Evolutionary conservation across 495 filamentous ascomycete species (phyloP).

Genomic region (Aspergillus baeticus): DNA sequence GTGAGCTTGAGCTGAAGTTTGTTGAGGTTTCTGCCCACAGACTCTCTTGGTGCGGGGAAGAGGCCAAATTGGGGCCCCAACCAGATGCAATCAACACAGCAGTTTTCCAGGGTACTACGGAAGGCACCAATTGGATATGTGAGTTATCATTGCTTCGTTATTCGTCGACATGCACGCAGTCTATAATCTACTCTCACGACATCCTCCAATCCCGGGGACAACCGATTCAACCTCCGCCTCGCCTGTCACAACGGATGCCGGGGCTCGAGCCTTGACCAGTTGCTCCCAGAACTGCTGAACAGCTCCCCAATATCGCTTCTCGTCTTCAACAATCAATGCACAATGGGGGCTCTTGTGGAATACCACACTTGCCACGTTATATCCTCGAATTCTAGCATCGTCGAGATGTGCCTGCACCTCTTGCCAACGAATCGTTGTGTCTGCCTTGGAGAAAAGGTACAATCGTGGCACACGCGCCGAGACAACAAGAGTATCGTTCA

Average conservation of each 20-base stretch:
- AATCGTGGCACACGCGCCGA: slow-evolving; percentile 19
- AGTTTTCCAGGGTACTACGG: too few species aligned
- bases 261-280: background rate
- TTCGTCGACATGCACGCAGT: background rate
- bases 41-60: background rate
- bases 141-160: background rate
- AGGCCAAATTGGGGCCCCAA: background rate
- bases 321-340: slow-evolving; percentile 27
- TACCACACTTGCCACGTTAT: slow-evolving; percentile 21
- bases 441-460: slow-evolving; percentile 39
- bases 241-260: background rate
- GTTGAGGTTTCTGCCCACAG: too few species aligned
- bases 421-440: slow-evolving; percentile 33
- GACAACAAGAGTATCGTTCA: slow-evolving; percentile 27
- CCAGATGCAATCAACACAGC: too few species aligned
- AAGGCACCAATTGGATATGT: too few species aligned
- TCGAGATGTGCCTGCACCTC: slow-evolving; percentile 33
- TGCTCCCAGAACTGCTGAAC: slow-evolving; percentile 15
- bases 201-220: background rate
- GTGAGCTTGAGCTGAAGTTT: background rate
- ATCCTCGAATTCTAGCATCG: slow-evolving; percentile 29
- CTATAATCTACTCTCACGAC: slow-evolving; percentile 3
- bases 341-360: slow-evolving; percentile 36
- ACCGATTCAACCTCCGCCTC: background rate
- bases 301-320: slow-evolving; percentile 25